Percentiles rank a stretch among this genome's conserved stretches.
phyloP scores from a whole-genome alignment of 2,329 filamentous ascomycete species.

The Pseudogymnoascus sp. region DNA sequence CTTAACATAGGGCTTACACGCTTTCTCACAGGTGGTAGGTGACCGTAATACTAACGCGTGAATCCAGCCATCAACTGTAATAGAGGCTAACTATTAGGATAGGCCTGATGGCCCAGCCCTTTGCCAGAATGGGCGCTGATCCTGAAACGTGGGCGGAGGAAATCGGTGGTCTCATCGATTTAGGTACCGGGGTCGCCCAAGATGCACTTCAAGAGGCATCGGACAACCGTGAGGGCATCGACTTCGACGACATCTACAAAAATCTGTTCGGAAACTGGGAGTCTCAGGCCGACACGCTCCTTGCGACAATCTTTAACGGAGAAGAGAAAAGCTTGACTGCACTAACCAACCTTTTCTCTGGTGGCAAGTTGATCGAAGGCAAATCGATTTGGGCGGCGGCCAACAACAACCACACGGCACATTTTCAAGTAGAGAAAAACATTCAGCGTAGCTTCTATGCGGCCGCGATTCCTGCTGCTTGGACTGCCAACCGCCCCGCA shows the following conservation, averaged over 20 bases:
- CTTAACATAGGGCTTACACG: not conserved
- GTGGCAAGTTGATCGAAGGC: not conserved
- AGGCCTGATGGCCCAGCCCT: too few species aligned
- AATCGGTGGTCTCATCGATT: too few species aligned
- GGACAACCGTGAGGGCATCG: not conserved
- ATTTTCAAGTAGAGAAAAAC: not conserved
- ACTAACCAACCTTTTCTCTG: not conserved
- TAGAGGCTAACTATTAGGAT: too few species aligned
- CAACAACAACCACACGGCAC: not conserved
- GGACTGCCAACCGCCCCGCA: constrained; percentile 7
- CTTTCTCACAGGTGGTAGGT: not conserved
- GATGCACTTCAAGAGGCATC: not conserved
- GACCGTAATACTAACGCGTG: too few species aligned
- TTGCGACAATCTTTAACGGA: not conserved
- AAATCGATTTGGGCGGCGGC: not conserved
- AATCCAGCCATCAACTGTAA: too few species aligned
- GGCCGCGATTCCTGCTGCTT: constrained; percentile 10
- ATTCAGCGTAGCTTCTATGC: constrained; percentile 2
- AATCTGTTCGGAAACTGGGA: not conserved
- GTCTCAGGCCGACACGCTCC: not conserved
- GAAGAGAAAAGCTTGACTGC: not conserved
- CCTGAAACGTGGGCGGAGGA: too few species aligned
- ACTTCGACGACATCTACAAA: not conserved
- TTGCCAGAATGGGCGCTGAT: too few species aligned
- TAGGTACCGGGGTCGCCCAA: not conserved